These are phyloP conservation scores for Talaromyces proteolyticus DNA, from an alignment of 495 filamentous ascomycete species.

Conservation along the genomic window DNA sequence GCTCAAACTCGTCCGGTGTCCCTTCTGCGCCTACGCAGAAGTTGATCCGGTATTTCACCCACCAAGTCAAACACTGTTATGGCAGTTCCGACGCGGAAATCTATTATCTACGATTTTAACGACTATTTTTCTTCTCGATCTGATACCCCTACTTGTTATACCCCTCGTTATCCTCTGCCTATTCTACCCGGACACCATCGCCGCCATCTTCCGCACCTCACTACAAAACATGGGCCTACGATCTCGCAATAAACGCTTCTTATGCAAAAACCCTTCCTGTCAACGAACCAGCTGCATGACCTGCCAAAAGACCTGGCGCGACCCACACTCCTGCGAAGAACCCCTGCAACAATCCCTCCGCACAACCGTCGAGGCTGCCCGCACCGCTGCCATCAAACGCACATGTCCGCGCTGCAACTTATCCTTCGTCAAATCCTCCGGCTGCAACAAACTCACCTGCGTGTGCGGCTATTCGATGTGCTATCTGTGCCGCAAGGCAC, in stretches of 20 bases:
- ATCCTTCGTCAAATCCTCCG: slow-evolving; percentile 84
- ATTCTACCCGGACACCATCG: slow-evolving; percentile 28
- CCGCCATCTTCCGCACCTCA: slow-evolving; percentile 42
- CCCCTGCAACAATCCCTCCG: slow-evolving; percentile 64
- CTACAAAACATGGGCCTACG: slow-evolving; percentile 58
- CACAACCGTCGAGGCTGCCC: slow-evolving; percentile 81
- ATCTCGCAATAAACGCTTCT: slow-evolving; percentile 63
- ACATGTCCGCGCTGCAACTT: slow-evolving; percentile 88
- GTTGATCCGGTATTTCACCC: slow-evolving; percentile 71
- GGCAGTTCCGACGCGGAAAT: slow-evolving; percentile 48
- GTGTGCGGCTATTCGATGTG: slow-evolving; percentile 98
- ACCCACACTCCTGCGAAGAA: slow-evolving; percentile 63
- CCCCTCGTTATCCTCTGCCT: slow-evolving; percentile 40
- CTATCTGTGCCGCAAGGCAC: slow-evolving; percentile 69
- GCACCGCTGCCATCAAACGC: slow-evolving; percentile 89
- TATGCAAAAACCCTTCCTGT: slow-evolving; percentile 64
- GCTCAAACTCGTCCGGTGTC: slow-evolving; percentile 76
- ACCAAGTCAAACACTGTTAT: slow-evolving; percentile 24
- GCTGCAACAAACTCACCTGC: slow-evolving; percentile 97
- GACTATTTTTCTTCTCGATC: slow-evolving; percentile 33
- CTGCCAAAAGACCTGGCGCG: slow-evolving; percentile 60
- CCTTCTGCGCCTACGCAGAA: slow-evolving; percentile 89
- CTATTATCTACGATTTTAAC: slow-evolving; percentile 28
- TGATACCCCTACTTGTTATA: slow-evolving; percentile 47
- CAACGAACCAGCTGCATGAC: slow-evolving; percentile 66